Conservation (phyloP, 225 moss, liverwort and hornwort genomes). For the Rhytidiadelphus loreus region DNA sequence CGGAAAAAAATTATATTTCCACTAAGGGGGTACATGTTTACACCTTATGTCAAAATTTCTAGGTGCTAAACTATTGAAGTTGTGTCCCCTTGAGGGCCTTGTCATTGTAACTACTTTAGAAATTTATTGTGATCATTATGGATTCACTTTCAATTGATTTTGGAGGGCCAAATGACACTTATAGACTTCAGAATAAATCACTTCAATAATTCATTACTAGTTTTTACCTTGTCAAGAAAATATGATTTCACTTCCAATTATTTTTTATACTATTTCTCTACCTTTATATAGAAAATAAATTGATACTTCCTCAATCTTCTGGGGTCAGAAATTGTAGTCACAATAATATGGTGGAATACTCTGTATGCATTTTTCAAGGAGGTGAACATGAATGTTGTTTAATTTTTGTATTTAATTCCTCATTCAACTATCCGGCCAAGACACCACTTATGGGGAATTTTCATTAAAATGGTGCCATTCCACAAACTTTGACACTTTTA, state of each 20-base stretch:
- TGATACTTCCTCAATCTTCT: not conserved
- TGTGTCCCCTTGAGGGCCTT: not conserved
- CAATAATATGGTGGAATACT: not conserved
- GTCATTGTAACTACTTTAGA: not conserved
- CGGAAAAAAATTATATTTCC: too few relatives aligned
- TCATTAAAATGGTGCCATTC: too few relatives aligned
- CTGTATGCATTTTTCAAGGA: too few relatives aligned
- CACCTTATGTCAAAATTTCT: too few relatives aligned
- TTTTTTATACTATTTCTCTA: too few relatives aligned
- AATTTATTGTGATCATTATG: not conserved
- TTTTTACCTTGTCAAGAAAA: not conserved
- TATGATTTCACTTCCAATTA: not conserved
- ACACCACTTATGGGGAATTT: too few relatives aligned
- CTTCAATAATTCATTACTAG: not conserved
- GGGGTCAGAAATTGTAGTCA: not conserved
- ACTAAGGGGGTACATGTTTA: too few relatives aligned
- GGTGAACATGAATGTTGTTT: not conserved
- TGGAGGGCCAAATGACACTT: not conserved
- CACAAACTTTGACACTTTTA: too few relatives aligned
- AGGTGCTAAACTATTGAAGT: not conserved
- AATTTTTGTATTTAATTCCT: not conserved
- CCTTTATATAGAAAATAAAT: not conserved
- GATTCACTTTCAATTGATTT: not conserved
- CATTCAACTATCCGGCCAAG: too few relatives aligned
- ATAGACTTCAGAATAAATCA: rapidly evolving